These are phyloP conservation scores for Fusarium sp. DNA, from an alignment of 2,329 filamentous ascomycete genomes.

Conservation along the genomic window DNA sequence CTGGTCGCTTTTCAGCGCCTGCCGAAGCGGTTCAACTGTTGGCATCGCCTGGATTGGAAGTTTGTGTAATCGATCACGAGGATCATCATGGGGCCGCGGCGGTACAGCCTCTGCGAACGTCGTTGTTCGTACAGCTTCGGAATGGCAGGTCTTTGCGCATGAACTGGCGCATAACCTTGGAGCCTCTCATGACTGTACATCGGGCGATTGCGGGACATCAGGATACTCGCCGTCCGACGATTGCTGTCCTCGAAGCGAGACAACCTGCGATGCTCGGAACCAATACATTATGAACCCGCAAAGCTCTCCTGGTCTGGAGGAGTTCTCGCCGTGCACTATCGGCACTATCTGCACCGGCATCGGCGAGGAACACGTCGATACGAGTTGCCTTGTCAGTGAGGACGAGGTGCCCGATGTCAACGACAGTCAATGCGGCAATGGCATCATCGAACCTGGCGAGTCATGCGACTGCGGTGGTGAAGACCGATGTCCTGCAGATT, in stretches of 20 bases:
- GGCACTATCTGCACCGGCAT: slow-evolving; percentile 89
- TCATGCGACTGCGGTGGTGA: slow-evolving; percentile 24
- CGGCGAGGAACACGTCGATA: slow-evolving; percentile 76
- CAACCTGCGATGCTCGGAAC: slow-evolving; percentile 74
- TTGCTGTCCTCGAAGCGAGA: slow-evolving; percentile 74
- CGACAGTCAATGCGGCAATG: slow-evolving; percentile 86
- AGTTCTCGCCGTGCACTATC: slow-evolving; percentile 83
- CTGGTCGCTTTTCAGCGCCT: slow-evolving; percentile 84
- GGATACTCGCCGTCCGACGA: slow-evolving; percentile 47
- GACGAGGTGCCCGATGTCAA: slow-evolving; percentile 82
- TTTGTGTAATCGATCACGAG: slow-evolving; percentile 65
- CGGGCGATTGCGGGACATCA: neutral
- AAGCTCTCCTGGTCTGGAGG: slow-evolving; percentile 72
- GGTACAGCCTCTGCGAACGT: slow-evolving; percentile 85
- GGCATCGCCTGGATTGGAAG: slow-evolving; percentile 89
- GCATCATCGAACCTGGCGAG: slow-evolving; percentile 22
- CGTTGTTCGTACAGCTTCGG: slow-evolving; percentile 77
- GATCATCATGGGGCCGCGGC: slow-evolving; percentile 65
- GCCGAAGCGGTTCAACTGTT: slow-evolving; percentile 80
- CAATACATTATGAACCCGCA: slow-evolving; percentile 91
- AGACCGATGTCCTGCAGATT: neutral
- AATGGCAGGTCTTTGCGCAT: slow-evolving; percentile 92
- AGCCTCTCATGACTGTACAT: slow-evolving; percentile 32
- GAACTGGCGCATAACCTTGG: slow-evolving; percentile 75
- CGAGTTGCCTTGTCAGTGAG: slow-evolving; percentile 72